phyloP scores from a whole-genome alignment of 192 early-diverging fungal species.

The Coemansia guatemalensis region DNA sequence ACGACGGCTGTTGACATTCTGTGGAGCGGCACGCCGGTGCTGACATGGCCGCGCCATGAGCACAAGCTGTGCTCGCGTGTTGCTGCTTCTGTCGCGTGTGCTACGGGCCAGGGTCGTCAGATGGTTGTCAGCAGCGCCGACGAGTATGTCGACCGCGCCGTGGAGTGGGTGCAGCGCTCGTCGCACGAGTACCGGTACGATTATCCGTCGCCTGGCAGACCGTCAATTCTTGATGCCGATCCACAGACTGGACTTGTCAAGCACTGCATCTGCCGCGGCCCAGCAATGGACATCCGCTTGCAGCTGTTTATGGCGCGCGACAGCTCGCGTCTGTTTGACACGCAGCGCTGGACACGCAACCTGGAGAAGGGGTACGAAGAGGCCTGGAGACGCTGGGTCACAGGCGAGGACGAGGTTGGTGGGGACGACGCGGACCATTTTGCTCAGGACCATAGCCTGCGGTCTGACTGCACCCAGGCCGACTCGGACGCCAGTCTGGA shows the following conservation, averaged over 20 bases:
- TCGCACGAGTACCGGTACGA: slow-evolving; percentile 31
- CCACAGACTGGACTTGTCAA: slow-evolving; percentile 28
- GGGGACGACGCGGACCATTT: not conserved
- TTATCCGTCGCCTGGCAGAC: slow-evolving; percentile 3
- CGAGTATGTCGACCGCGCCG: slow-evolving; percentile 67
- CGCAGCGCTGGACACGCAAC: slow-evolving; percentile 78
- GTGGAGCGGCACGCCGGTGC: slow-evolving; percentile 90
- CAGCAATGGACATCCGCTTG: slow-evolving; percentile 64
- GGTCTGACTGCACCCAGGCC: not conserved
- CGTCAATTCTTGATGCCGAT: slow-evolving; percentile 30
- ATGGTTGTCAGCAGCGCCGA: slow-evolving; percentile 66
- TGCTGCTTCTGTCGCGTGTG: slow-evolving; percentile 79
- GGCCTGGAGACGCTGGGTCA: slow-evolving; percentile 73
- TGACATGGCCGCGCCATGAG: slow-evolving; percentile 83
- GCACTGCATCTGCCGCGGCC: slow-evolving; percentile 41
- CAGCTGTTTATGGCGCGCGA: slow-evolving; percentile 79
- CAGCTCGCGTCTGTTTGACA: slow-evolving; percentile 82
- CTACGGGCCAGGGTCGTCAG: slow-evolving; percentile 69
- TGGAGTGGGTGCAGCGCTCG: slow-evolving; percentile 58
- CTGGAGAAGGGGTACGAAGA: slow-evolving; percentile 71
- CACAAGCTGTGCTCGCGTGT: slow-evolving; percentile 94
- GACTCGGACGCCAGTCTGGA: not conserved
- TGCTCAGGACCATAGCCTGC: not conserved
- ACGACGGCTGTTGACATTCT: slow-evolving; percentile 94
- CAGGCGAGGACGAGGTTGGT: slow-evolving; percentile 43